Conservation (phyloP, 495 filamentous ascomycete genomes). For the Evernia prunastri region DNA sequence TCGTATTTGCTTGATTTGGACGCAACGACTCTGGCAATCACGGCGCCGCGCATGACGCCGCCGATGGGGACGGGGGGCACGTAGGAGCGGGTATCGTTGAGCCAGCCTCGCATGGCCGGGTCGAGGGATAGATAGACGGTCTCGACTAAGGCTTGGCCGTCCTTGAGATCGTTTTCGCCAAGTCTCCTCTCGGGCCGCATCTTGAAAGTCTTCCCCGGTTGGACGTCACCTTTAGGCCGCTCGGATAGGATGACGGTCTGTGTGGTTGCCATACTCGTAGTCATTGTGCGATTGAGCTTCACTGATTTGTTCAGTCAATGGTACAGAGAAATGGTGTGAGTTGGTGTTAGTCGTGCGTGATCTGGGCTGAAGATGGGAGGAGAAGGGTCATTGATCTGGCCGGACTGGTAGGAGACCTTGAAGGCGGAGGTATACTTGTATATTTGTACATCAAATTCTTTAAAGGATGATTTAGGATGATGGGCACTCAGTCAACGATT, state of each 20-base stretch:
- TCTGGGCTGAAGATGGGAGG: not conserved
- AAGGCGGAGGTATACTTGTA: too few relatives aligned
- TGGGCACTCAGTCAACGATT: too few relatives aligned
- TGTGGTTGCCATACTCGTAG: not conserved
- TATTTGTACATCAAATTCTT: too few relatives aligned
- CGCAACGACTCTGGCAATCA: constrained; percentile 48
- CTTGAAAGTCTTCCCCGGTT: not conserved
- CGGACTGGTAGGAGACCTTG: too few relatives aligned
- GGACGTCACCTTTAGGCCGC: not conserved
- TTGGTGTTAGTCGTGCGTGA: not conserved
- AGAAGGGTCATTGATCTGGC: not conserved
- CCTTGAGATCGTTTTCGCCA: constrained; percentile 23
- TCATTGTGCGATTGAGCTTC: not conserved
- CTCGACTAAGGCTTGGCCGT: constrained; percentile 60
- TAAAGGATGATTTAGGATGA: too few relatives aligned
- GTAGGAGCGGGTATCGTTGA: constrained; percentile 61
- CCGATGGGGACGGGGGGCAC: constrained; percentile 58
- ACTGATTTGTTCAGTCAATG: not conserved
- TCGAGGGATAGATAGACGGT: constrained; percentile 68
- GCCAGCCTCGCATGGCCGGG: constrained; percentile 76
- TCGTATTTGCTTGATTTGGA: constrained; percentile 41
- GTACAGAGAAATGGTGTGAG: not conserved
- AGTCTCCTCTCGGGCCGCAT: not conserved
- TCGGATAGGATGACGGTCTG: not conserved
- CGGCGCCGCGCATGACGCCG: constrained; percentile 59